Conservation (phyloP, 768 basidiomycete genomes). For the Suillus subalutaceus region DNA sequence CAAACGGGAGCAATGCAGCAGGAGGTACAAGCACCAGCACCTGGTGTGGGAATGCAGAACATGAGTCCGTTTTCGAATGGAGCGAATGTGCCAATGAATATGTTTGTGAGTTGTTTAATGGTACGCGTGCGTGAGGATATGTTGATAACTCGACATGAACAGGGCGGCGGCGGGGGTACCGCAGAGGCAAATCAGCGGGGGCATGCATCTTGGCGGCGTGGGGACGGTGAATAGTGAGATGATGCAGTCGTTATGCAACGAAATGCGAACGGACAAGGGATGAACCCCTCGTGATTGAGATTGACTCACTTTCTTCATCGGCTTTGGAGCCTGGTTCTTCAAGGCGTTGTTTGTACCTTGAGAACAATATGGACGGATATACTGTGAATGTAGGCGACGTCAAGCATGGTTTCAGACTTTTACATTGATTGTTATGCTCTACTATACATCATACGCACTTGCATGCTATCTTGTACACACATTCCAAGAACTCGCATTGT, state of each 20-base stretch:
- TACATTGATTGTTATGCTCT: constrained; percentile 4
- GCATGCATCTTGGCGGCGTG: constrained; percentile 25
- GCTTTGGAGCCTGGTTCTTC: background rate
- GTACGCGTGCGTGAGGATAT: constrained; percentile 6
- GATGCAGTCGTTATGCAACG: constrained; percentile 50
- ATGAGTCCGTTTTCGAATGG: constrained; percentile 6
- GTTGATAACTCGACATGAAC: background rate
- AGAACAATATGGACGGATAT: background rate
- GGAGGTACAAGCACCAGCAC: constrained; percentile 6
- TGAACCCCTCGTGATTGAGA: constrained; percentile 17
- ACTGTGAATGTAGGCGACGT: background rate
- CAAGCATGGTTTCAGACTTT: background rate
- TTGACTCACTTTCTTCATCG: background rate
- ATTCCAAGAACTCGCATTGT: background rate
- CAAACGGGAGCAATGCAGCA: constrained; percentile 1
- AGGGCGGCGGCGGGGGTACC: constrained; percentile 18
- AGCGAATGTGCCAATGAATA: constrained; percentile 19
- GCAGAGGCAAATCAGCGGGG: constrained; percentile 17
- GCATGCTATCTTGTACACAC: constrained; percentile 7
- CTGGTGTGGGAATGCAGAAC: constrained; percentile 15
- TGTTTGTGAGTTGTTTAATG: constrained; percentile 19
- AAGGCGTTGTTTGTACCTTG: background rate
- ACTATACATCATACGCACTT: constrained; percentile 5
- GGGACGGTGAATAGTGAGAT: constrained; percentile 41
- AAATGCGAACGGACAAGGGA: constrained; percentile 34